Conservation (phyloP, 177 flowering plant genomes). For the Telopea speciosissima region DNA sequence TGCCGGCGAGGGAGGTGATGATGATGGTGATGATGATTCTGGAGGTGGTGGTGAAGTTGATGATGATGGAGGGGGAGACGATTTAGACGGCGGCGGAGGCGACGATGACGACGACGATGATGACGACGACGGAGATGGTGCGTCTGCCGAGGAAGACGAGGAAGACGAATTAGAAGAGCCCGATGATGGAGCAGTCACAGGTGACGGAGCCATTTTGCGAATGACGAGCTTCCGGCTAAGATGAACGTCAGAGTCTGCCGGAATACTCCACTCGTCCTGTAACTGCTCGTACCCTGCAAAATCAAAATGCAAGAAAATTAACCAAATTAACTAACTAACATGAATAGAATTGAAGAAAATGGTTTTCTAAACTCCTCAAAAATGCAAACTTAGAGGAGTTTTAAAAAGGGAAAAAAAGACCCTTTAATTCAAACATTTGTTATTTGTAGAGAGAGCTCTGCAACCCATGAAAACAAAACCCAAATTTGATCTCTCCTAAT, state of each 20-base stretch:
- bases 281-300: constrained; percentile 19
- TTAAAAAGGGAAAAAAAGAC: no score
- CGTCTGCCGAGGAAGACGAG: constrained; percentile 4
- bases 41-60: constrained; percentile 7
- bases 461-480: no score
- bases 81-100: not conserved
- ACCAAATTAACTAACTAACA: no score
- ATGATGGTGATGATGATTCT: constrained; percentile 8
- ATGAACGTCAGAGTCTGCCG: constrained; percentile 6
- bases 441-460: no score
- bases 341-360: no score
- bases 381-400: no score
- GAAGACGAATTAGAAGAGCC: constrained; percentile 2
- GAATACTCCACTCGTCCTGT: constrained; percentile 27
- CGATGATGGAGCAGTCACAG: constrained; percentile 22
- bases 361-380: no score
- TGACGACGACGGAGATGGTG: constrained; percentile 4
- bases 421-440: no score
- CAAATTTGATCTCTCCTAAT: no score
- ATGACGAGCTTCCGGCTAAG: constrained; percentile 9
- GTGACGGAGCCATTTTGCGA: constrained; percentile 21
- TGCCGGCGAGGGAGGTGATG: constrained; percentile 20
- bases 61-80: constrained; percentile 10
- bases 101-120: constrained; percentile 10
- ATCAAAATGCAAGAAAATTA: not conserved